Percentiles rank a stretch among this genome's conserved stretches.
These are phyloP conservation scores for Solanum ahanhuiri DNA, from an alignment of 257 asterid genomes.

Conservation along the genomic window DNA sequence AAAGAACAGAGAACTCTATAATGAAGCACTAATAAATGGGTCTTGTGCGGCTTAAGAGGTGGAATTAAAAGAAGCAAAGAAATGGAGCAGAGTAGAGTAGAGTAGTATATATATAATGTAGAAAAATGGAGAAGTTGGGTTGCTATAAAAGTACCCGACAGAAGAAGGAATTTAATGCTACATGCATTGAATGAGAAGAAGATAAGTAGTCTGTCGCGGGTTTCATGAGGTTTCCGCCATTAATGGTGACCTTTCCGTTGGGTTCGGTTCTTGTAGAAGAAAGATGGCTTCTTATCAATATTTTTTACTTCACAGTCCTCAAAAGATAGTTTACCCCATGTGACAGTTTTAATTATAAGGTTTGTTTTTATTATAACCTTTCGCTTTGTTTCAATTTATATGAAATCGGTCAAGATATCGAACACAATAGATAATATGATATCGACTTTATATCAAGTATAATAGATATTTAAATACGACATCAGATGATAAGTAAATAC, in stretches of 20 bases:
- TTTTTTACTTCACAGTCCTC: background rate
- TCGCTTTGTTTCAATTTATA: no score
- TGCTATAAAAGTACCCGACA: background rate
- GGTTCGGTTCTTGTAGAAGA: background rate
- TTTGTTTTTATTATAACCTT: background rate
- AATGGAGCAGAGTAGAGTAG: background rate
- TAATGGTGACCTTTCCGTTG: background rate
- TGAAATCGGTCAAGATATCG: fast-evolving
- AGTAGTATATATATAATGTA: background rate
- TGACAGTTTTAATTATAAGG: background rate
- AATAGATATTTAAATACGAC: no score
- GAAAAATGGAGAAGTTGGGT: background rate
- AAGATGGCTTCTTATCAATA: background rate
- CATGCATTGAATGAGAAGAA: background rate
- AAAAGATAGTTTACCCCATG: background rate
- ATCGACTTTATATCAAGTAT: no score
- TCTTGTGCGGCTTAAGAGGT: background rate
- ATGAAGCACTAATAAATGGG: background rate
- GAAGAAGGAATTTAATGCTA: background rate
- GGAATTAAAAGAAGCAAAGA: background rate
- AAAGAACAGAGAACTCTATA: background rate
- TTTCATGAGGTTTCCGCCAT: background rate
- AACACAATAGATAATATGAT: no score
- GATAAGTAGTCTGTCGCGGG: background rate
- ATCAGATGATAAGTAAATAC: no score